phyloP scores from a whole-genome alignment of 768 basidiomycete genomes.

The Trametes punicea region DNA sequence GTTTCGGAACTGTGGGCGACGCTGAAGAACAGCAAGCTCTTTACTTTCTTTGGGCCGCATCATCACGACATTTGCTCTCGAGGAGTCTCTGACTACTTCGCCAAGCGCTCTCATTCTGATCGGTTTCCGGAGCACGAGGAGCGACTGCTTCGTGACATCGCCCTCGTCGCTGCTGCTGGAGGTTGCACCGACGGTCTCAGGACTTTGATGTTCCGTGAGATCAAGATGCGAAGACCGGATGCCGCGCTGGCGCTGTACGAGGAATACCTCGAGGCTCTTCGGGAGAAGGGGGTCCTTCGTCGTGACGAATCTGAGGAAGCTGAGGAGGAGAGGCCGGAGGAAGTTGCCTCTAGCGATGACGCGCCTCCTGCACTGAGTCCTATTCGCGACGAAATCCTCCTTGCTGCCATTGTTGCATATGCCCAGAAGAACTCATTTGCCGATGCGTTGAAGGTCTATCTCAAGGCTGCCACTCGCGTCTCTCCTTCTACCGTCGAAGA shows the following conservation, averaged over 20 bases:
- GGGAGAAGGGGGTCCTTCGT: constrained; percentile 18
- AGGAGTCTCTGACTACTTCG: constrained; percentile 28
- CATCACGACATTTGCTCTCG: constrained; percentile 41
- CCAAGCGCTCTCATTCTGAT: neutral
- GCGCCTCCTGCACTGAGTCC: neutral
- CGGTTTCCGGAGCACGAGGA: constrained; percentile 26
- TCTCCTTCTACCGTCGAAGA: constrained; percentile 32
- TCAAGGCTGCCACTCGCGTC: constrained; percentile 39
- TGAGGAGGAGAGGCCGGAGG: neutral
- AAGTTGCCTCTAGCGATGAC: neutral
- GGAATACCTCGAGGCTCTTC: constrained; percentile 20
- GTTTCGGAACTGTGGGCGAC: constrained; percentile 39
- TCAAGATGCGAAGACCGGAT: constrained; percentile 22
- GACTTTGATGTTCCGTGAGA: constrained; percentile 12
- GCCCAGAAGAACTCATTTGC: constrained; percentile 57
- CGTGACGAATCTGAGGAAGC: neutral
- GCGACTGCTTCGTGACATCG: constrained; percentile 42
- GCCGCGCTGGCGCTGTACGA: constrained; percentile 14
- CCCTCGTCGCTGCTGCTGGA: constrained; percentile 44
- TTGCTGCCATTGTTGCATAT: constrained; percentile 57
- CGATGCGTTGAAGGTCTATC: constrained; percentile 46
- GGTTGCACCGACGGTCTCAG: constrained; percentile 40
- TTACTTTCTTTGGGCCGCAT: constrained; percentile 43
- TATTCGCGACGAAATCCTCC: constrained; percentile 35
- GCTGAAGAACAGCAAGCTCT: constrained; percentile 41